Base-by-base conservation (phyloP, 2,329 filamentous ascomycete species). In the Colletotrichum orchidophilum region DNA sequence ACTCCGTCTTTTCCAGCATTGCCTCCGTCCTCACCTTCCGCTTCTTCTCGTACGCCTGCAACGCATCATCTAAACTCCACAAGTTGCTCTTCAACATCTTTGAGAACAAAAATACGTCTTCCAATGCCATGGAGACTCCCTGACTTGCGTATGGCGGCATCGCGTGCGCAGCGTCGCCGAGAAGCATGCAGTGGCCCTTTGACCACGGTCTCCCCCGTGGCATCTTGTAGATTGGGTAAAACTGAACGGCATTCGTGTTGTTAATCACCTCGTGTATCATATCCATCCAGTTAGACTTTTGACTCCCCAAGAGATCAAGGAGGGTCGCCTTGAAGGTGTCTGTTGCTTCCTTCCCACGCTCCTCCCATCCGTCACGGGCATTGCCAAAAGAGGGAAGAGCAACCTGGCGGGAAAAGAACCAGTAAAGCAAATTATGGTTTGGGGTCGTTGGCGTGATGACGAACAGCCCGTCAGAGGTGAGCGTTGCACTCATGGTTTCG, bases 101-200 rank as follows among this genome's bases (percentile, higher is more conserved):
- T 0, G 81, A 78, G 11, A 89, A 78, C 0, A 84, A 80, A 71
- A 87, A 84, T 0, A 81, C 82, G 77, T 90, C 88, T 75, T 90
- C 88, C 12, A 90, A 75, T 0, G 86, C 88, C 76, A 89, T 87
- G 4, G 83, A 86, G 0, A 85, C 83, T 0, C 88, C 88, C 76
- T 90, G 88, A 2, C 87, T 87, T 0, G 84, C 84, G 6, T 83
- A 85, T 0, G 88, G 83, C 2, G 86, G 84, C 66, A 90, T 79
- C 0, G 87, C 87, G 77, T 90, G 88, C 0, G 87, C 87, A 2
- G 87, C 87, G 76, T 90, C 88, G 4, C 88, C 88, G 3, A 90
- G 78, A 2, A 91, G 77, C 5, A 90, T 80, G 54, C 75, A 75
- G 11, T 76, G 72, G 2, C 88, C 82, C 39, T 74, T 79, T 26